These are phyloP conservation scores for Kuraishia borneana DNA, from an alignment of 805 yeast species.

Conservation along the genomic window DNA sequence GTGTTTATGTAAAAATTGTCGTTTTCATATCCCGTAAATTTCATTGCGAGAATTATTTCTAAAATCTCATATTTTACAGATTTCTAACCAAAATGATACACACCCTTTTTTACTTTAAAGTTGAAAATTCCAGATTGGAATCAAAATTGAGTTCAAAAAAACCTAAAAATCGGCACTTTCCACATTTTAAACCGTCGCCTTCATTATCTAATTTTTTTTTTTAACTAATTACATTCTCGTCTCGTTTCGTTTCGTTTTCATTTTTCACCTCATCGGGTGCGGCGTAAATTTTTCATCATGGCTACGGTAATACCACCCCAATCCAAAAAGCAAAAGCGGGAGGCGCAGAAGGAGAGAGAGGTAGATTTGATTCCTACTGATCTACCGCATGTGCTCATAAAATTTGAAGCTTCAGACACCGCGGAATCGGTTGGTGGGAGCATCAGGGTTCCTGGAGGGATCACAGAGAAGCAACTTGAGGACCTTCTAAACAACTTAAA, in stretches of 20 bases:
- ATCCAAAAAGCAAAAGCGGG: constrained; percentile 76
- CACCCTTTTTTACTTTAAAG: too few species aligned
- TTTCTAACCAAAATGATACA: too few species aligned
- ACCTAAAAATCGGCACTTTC: neutral
- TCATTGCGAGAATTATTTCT: too few species aligned
- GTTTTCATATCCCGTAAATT: too few species aligned
- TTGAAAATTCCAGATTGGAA: too few species aligned
- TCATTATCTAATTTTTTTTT: neutral
- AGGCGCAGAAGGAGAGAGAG: constrained; percentile 73
- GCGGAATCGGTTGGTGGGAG: constrained; percentile 81
- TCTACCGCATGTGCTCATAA: constrained; percentile 77
- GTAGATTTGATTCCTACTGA: constrained; percentile 65
- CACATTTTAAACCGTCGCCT: neutral
- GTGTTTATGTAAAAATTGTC: too few species aligned
- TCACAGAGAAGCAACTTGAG: constrained; percentile 78
- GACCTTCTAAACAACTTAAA: constrained; percentile 73
- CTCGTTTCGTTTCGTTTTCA: neutral
- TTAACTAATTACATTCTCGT: neutral
- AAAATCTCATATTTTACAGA: too few species aligned
- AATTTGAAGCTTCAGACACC: constrained; percentile 87
- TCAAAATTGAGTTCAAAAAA: too few species aligned
- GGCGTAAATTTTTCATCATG: constrained; percentile 30
- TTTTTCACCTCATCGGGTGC: neutral
- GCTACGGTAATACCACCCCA: constrained; percentile 93
- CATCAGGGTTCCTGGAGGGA: constrained; percentile 83